Conservation (phyloP, 2,329 filamentous ascomycete genomes). For the Diaporthe destruens region DNA sequence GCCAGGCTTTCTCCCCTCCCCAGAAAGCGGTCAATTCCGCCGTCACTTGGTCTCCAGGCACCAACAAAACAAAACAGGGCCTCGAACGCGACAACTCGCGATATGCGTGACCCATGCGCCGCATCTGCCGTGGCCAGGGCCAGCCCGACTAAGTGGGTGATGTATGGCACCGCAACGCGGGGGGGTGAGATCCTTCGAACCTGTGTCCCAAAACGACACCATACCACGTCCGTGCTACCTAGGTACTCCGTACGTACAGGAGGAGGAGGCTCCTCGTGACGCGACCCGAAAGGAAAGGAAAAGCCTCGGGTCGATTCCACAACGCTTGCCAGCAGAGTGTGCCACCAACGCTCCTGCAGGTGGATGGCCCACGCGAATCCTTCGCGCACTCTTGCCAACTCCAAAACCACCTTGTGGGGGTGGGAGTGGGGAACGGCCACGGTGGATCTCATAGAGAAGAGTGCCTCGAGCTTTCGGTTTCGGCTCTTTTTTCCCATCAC, state of each 20-base stretch:
- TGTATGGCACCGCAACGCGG: background rate
- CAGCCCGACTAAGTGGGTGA: background rate
- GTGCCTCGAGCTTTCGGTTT: background rate
- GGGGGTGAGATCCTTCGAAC: slow-evolving; percentile 22
- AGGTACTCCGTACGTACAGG: too few relatives aligned
- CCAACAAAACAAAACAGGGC: too few relatives aligned
- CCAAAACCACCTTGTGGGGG: background rate
- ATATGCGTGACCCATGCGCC: background rate
- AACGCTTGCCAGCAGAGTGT: slow-evolving; percentile 17
- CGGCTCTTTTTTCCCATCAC: background rate
- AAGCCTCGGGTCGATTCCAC: slow-evolving; percentile 9
- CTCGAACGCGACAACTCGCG: too few relatives aligned
- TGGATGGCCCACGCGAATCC: slow-evolving; percentile 31
- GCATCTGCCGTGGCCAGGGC: slow-evolving; percentile 16
- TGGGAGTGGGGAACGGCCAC: slow-evolving; percentile 14
- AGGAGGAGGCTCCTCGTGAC: too few relatives aligned
- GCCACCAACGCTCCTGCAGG: slow-evolving; percentile 31
- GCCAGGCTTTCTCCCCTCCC: background rate
- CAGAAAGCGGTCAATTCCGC: background rate
- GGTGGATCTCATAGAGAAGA: background rate
- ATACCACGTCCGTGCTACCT: slow-evolving; percentile 18
- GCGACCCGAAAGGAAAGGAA: background rate
- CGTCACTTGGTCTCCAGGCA: too few relatives aligned
- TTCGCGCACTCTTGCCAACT: slow-evolving; percentile 29
- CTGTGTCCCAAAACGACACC: background rate